Evolutionary conservation across 192 early-diverging fungal genomes (phyloP), one percentile per base, ranked within the genome.

Genomic region (Backusella tuberculispora): DNA sequence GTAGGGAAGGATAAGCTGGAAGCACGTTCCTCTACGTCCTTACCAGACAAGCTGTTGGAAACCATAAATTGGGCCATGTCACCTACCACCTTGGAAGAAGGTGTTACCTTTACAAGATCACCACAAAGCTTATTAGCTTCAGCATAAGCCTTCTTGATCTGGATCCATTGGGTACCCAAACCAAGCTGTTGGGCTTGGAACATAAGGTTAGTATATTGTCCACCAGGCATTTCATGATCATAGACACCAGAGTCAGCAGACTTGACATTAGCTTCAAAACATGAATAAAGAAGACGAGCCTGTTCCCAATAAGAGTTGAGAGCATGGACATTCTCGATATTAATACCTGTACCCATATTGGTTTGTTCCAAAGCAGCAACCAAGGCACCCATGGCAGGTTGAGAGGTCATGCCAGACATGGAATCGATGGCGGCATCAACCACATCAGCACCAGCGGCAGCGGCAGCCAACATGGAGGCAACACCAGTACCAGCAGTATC

Each of bases 21-120:
- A 4, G 94, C 94, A 38, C 87, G 86, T 78, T 91, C 91, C 66
- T 86, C 76, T 4, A 98, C 93, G 63, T 95, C 93, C 66, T 92
- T 79, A 47, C 87, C 90, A 0, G 76, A 84, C 48, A 97, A 82
- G 37, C 93, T 88, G 84, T 96, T 95, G 41, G 95, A 91, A 26
- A 98, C 97, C 94, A 98, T 94, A 72, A 98, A 97, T 84, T 98
- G 97, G 24, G 97, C 97, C 71, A 98, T 88, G 85, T 98, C 97
- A 46, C 97, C 97, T 17, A 98, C 95, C 17, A 98, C 97, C 87
- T 98, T 98, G 82, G 93, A 95, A 72, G 94, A 96, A 15, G 97
- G 97, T 1, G 97, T 98, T 24, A 98, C 97, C 89, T 98, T 98
- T 74, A 95, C 92, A 79, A 98, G 94, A 74, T 97, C 95, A 42